Conservation (phyloP, 2,329 filamentous ascomycete species). For the Epichloe elymi region DNA sequence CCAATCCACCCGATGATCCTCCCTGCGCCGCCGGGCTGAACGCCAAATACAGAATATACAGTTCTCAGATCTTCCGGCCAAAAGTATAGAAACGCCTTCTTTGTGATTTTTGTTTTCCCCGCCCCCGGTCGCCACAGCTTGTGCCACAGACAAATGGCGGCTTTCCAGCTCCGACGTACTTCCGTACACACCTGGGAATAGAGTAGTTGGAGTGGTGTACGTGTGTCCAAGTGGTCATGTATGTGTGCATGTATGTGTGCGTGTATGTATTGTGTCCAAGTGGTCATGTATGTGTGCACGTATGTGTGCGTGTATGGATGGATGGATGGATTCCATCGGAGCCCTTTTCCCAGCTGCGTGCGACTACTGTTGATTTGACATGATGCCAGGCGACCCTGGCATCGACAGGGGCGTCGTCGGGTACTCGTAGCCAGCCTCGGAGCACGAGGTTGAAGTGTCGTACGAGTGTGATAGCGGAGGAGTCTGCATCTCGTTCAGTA, state of each 20-base stretch:
- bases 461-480: conserved; percentile 65
- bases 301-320: neutral
- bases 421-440: conserved; percentile 49
- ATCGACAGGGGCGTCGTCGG: conserved; percentile 62
- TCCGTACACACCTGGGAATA: too few species aligned
- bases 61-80: conserved; percentile 1
- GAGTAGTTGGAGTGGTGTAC: too few species aligned
- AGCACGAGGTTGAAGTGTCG: conserved; percentile 52
- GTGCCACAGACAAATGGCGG: neutral
- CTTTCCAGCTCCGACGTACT: neutral
- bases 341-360: too few species aligned
- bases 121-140: neutral
- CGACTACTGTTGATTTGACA: conserved; percentile 13
- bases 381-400: conserved; percentile 50
- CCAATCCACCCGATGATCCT: neutral
- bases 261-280: too few species aligned
- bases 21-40: conserved; percentile 5
- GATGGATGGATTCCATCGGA: too few species aligned
- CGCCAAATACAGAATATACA: neutral
- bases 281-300: too few species aligned
- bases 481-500: conserved; percentile 38
- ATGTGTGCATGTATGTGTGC: too few species aligned
- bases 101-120: neutral
- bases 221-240: too few species aligned
- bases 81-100: neutral